Percentiles rank a stretch among this genome's conserved stretches.
These are phyloP conservation scores for Venturia oleaginea DNA, from an alignment of 2,329 filamentous ascomycete species.

Conservation along the genomic window DNA sequence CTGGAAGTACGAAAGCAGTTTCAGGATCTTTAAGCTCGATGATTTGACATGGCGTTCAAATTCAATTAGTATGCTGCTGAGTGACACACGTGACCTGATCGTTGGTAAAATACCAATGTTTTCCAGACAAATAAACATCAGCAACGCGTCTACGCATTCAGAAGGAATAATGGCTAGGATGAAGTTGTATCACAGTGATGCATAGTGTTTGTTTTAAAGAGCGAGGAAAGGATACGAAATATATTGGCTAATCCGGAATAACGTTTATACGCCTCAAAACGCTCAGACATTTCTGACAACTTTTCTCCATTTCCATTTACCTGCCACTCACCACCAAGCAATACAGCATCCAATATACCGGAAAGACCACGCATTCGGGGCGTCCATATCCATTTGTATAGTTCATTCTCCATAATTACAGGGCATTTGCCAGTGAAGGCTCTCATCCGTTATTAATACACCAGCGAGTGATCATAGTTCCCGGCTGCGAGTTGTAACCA, in stretches of 20 bases:
- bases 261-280: neutral
- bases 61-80: too few species aligned
- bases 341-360: neutral
- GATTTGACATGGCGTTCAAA: too few species aligned
- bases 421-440: neutral
- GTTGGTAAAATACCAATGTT: too few species aligned
- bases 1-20: too few species aligned
- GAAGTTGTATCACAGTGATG: too few species aligned
- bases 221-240: neutral
- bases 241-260: neutral
- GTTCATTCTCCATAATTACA: neutral
- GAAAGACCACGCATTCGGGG: neutral
- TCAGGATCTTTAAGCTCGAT: too few species aligned
- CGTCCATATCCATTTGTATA: neutral
- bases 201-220: too few species aligned
- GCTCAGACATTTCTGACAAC: neutral
- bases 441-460: neutral
- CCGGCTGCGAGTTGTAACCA: neutral
- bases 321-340: neutral
- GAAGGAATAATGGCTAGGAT: too few species aligned
- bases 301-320: neutral
- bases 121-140: too few species aligned
- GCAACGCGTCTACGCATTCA: too few species aligned
- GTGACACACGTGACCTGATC: too few species aligned
- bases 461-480: neutral